Base-by-base conservation (phyloP, 176 grass and related monocot species). In the Tuctoria greenei region DNA sequence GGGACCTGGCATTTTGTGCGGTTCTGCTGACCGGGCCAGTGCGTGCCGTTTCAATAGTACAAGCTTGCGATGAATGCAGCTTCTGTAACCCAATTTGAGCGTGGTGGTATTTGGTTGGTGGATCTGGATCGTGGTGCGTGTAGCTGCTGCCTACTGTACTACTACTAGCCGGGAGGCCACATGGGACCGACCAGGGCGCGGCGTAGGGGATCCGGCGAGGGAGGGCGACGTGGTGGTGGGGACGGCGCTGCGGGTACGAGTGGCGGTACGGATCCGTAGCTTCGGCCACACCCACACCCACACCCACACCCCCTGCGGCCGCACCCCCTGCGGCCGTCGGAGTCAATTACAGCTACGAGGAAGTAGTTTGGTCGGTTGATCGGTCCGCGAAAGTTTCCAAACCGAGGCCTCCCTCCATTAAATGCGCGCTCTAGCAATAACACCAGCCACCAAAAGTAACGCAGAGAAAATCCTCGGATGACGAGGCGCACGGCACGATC, bases 201-300 rank as follows among this genome's bases (percentile, higher is more conserved):
- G 20, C 69, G 45, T 65, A 62, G 54, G 3, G 44, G 62, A 85
- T 79, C 76, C 57, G 7, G 10, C 47, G 47, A 0, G 14, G 3
- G 35, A 25, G 20, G 23, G 6, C 57, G 57, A 35, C 8, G 57
- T 67, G 35, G 50, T 67, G 35, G 50, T 12, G 14, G 16, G 15
- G 15, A 1, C 51, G 67, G 47, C 4, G 27, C 36, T 43, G 36
- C 41, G 25, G 72, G 84, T 82, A 77, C 84, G 59, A 66, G 66
- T 51, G 36, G 27, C 17, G 58, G 84, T 86, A 86, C 84, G 73
- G 79, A 77, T 86, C 78, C 84, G 84, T 82, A 82, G 78, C 66
- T 77, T 66, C 65, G 78, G 78, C 36, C 63, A 55, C 62, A 65
- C 58, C 17, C 6, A 12, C 42, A 44, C 42, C 8, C 42, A 7